A percentile compares a stretch with the other conserved stretches of the same genome.
Evolutionary conservation across 2,329 filamentous ascomycete genomes (phyloP).

Genomic region (Ceratocystis cubensis): DNA sequence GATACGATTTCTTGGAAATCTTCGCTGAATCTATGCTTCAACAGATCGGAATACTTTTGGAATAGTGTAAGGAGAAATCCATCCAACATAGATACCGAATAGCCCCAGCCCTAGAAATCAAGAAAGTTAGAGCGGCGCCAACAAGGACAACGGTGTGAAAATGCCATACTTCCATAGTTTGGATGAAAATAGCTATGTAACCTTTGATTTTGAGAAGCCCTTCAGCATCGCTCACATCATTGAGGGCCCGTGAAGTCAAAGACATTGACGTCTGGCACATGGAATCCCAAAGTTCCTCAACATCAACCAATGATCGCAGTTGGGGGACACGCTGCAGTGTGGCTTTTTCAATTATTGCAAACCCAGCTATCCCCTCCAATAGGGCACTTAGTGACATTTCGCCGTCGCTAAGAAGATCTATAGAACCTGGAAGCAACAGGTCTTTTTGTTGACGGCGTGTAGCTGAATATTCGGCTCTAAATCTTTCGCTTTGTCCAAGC

Average conservation of each 20-base stretch:
- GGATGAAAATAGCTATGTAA: slow-evolving; percentile 83
- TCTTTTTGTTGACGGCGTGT: slow-evolving; percentile 88
- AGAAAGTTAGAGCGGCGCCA: not conserved
- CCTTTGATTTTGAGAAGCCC: slow-evolving; percentile 89
- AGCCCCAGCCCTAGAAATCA: slow-evolving; percentile 62
- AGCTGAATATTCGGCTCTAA: slow-evolving; percentile 80
- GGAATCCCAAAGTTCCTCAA: slow-evolving; percentile 95
- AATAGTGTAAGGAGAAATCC: slow-evolving; percentile 79
- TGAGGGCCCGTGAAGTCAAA: slow-evolving; percentile 67
- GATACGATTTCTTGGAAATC: slow-evolving; percentile 86
- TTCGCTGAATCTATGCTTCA: slow-evolving; percentile 84
- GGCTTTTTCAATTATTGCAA: slow-evolving; percentile 89
- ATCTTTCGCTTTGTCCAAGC: slow-evolving; percentile 81
- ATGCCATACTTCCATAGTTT: slow-evolving; percentile 77
- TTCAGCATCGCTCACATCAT: slow-evolving; percentile 75
- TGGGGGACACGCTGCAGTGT: slow-evolving; percentile 81
- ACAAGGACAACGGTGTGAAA: not conserved
- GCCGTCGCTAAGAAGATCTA: slow-evolving; percentile 71
- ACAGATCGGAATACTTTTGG: slow-evolving; percentile 80
- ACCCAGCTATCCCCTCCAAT: slow-evolving; percentile 86
- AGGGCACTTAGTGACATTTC: slow-evolving; percentile 77
- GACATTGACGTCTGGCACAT: slow-evolving; percentile 83
- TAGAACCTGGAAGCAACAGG: slow-evolving; percentile 61
- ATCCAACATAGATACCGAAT: slow-evolving; percentile 70
- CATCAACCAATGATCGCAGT: slow-evolving; percentile 69